Evolutionary conservation across 208 protist genomes (phyloP).

Genomic region (Trypanosoma lewisi): DNA sequence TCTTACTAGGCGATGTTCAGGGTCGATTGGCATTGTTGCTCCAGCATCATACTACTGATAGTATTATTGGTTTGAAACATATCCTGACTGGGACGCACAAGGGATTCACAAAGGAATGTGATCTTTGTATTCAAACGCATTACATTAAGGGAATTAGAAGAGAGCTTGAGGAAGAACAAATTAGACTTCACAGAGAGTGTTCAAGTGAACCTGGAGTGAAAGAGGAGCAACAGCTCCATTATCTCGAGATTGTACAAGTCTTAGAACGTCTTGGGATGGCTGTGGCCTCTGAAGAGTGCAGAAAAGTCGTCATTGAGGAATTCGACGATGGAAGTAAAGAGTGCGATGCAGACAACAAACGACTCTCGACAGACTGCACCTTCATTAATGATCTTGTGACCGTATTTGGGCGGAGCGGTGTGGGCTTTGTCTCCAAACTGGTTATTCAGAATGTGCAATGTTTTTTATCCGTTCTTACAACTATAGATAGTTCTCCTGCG

Average conservation of each 20-base stretch:
- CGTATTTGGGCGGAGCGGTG: background rate
- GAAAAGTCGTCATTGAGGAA: background rate
- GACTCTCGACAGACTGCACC: background rate
- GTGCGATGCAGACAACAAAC: background rate
- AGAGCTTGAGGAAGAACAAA: slow-evolving; percentile 1
- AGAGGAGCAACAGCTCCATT: slow-evolving; percentile 4
- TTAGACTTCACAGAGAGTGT: background rate
- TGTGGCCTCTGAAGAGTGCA: background rate
- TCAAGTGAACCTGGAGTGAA: background rate
- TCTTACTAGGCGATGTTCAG: background rate
- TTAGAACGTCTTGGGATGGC: slow-evolving; percentile 11
- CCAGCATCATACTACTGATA: slow-evolving; percentile 9
- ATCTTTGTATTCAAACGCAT: slow-evolving; percentile 11
- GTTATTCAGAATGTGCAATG: slow-evolving; percentile 15
- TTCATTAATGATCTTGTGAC: background rate
- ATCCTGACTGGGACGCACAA: background rate
- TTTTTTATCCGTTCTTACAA: slow-evolving; percentile 7
- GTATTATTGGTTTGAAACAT: background rate
- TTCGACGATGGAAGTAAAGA: background rate
- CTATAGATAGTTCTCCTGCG: background rate
- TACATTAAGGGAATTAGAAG: slow-evolving; percentile 7
- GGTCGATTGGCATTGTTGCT: slow-evolving; percentile 3
- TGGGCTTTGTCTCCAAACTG: slow-evolving; percentile 8
- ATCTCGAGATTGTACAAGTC: slow-evolving; percentile 6
- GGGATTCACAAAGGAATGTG: background rate